Evolutionary conservation across 129 eudicot species (phyloP).

Genomic region (Tagetes patula): DNA sequence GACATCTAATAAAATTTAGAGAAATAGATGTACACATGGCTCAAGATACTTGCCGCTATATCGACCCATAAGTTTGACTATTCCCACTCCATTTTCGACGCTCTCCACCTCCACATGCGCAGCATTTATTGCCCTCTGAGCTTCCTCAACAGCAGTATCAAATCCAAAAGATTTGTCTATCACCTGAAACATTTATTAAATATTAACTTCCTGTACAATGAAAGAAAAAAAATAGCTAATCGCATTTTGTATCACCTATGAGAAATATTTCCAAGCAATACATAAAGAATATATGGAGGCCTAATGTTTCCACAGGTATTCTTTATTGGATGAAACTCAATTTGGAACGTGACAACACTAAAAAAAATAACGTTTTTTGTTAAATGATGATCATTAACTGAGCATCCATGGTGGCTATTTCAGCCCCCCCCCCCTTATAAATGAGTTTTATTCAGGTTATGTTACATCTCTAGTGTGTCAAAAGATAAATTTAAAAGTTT

Average conservation of each 20-base stretch:
- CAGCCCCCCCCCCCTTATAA: background rate
- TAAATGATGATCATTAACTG: background rate
- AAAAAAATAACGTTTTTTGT: background rate
- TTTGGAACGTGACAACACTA: background rate
- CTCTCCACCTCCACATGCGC: slow-evolving; percentile 98
- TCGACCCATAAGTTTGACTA: slow-evolving; percentile 93
- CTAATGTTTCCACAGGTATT: background rate
- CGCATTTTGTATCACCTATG: background rate
- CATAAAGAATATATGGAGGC: background rate
- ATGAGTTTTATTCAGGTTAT: background rate
- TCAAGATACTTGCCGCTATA: slow-evolving; percentile 58
- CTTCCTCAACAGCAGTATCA: slow-evolving; percentile 99
- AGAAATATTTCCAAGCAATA: background rate
- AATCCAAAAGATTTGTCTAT: slow-evolving; percentile 97
- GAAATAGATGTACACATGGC: background rate
- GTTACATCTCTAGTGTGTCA: slow-evolving; percentile 1
- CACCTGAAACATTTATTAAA: slow-evolving; percentile 41
- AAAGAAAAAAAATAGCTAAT: background rate
- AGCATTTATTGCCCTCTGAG: slow-evolving; percentile 97
- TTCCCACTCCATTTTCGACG: slow-evolving; percentile 84
- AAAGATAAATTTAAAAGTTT: background rate
- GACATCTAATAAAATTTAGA: slow-evolving; percentile 1
- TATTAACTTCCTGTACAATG: slow-evolving; percentile 3
- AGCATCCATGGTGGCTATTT: background rate
- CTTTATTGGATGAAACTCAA: background rate